Base-by-base conservation (phyloP, 2,329 filamentous ascomycete genomes). In the Taxawa tesnikishii region DNA sequence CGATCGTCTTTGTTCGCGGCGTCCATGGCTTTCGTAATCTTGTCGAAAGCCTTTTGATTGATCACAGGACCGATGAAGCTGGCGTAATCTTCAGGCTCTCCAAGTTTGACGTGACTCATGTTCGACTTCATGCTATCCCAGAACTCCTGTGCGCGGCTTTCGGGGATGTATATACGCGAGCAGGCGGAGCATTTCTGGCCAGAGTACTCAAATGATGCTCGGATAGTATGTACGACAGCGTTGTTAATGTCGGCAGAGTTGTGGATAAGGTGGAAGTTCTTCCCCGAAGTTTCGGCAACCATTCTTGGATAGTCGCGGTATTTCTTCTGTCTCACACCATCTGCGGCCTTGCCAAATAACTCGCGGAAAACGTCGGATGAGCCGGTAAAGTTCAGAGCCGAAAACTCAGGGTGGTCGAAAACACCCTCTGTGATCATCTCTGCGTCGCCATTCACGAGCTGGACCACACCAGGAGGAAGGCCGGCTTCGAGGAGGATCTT, bases 191-290 rank as follows among this genome's bases (percentile, higher is more conserved):
- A 68, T 49, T 68, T 68, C 40, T 68, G 64, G 13, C 65, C 65
- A 37, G 64, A 59, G 45, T 62, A 68, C 47, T 68, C 65, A 39
- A 67, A 68, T 0, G 63, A 57, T 12, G 58, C 61, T 14, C 64
- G 58, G 29, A 67, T 56, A 3, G 64, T 66, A 38, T 65, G 57
- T 25, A 58, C 45, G 7, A 53, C 63, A 1, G 63, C 62, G 38
- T 60, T 65, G n/a, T 50, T 46, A 25, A 67, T 42, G 36, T 67
- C 61, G 9, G 63, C 64, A 2, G 63, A 60, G 0, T 50, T 40
- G 45, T 69, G 65, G 23, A 70, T 39, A 12, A 70, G 46, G 25
- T 65, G 62, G 53, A 68, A 68, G 48, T 69, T 69, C 58, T 69
- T 69, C 31, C 65, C 65, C 31, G 61, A 58, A 1, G 65, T 69